Evolutionary conservation across 768 basidiomycete genomes (phyloP), one percentile per base, ranked within the genome.

Genomic region (Lactifluus hygrophoroides): DNA sequence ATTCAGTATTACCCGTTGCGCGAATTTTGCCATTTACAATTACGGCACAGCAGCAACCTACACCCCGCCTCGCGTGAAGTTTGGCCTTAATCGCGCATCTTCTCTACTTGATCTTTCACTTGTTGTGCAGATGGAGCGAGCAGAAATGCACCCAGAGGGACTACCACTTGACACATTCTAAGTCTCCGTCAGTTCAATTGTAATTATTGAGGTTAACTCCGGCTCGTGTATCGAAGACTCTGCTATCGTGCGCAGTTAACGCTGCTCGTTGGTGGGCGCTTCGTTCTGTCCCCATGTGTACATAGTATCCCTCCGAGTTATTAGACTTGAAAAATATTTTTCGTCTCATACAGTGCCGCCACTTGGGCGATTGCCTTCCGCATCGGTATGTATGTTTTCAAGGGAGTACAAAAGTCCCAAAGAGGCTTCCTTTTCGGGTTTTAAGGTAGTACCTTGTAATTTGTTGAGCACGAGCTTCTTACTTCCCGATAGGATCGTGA

Each of bases 1-100:
- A 59, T 59, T 59, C 58, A 47, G 19, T 25, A 43, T 40, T 16
- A 19, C 47, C 14, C 23, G 6, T 35, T 59, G 58, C 46, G 58
- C 38, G 58, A 59, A 21, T 59, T 59, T 54, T 16, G 58, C 58
- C 25, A 49, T 28, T 19, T 44, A 19, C 35, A 47, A 14, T 40
- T 40, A 28, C 52, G 27, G 27, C 10, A 49, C 38, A 32, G 28
- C n/a, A 46, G 11, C 37, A 23, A 30, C 52, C 17, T 21, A 27
- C 44, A 40, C 42, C 9, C 50, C 30, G 19, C 46, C 19, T 25
- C 42, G 3, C 21, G 13, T 48, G 30, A 32, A 32, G 19, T 42
- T 42, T n/a, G 21, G 14, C 17, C 35, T 9, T 56, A 30, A 56
- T 32, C 14, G 8, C 7, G 28, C 25, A 25, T 44, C 45, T 49